Evolutionary conservation across 2,329 filamentous ascomycete species (phyloP), one percentile per base, ranked within the genome.

Genomic region (Alternaria incomplexa): DNA sequence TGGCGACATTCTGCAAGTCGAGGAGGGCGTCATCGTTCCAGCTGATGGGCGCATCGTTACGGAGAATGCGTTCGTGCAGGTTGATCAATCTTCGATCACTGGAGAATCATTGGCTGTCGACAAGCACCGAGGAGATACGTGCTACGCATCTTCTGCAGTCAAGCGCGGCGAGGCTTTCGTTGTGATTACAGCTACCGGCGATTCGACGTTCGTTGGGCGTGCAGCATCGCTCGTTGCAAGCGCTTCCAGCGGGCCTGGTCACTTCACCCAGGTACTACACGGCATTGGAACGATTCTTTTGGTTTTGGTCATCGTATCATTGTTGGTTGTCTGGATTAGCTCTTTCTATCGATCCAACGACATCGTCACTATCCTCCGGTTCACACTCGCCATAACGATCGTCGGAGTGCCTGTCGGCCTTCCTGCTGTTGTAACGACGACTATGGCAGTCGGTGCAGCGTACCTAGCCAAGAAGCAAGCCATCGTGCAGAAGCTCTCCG

Each of bases 391-490:
- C 70, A 94, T 97, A 74, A 96, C 92, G 73, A 95, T 97, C 69
- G 92, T 96, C 66, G 93, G 93, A 87, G 93, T 97, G 25, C 93
- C 93, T 58, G 93, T 97, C 82, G 93, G 93, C 90, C 92, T 97
- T 69, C 93, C 93, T 64, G 93, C 92, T 73, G 93, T 97, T 83
- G 93, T 96, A 64, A 97, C 93, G 74, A 97, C 93, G 73, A 97
- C 93, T 78, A 96, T 97, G 93, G 93, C 93, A 79, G 93, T 97
- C 80, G 93, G 93, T 84, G 93, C 93, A 69, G 91, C 93, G 67
- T 96, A 96, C 82, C 88, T 97, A 63, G 93, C 93, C 76, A 94
- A 93, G 86, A 94, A 95, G 87, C 89, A 94, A 85, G 93, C 93
- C 58, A 96, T 97, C 71, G 93, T 97, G 70, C 93, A 96, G 85